A percentile compares a stretch with the other conserved stretches of the same genome.
phyloP scores from a whole-genome alignment of 2,329 filamentous ascomycete genomes.

The Stachybotrys echinatus region DNA sequence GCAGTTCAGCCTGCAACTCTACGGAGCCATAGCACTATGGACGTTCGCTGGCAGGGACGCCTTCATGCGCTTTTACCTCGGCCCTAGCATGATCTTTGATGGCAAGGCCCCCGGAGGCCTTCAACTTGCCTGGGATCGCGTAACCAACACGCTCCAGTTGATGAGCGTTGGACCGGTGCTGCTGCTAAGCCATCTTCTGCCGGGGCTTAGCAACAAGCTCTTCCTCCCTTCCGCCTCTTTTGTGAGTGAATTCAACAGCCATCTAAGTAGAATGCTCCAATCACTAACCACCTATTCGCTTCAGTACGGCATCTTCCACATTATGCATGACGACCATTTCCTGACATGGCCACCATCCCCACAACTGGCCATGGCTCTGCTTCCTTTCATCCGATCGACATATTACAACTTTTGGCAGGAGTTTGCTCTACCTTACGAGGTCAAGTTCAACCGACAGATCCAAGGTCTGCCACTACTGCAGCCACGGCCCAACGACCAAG shows the following conservation, averaged over 20 bases:
- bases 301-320: constrained; percentile 43
- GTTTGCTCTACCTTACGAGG: constrained; percentile 41
- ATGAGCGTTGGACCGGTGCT: constrained; percentile 41
- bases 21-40: constrained; percentile 45
- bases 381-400: constrained; percentile 39
- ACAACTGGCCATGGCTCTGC: constrained; percentile 41
- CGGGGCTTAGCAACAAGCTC: constrained; percentile 34
- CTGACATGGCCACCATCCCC: constrained; percentile 50
- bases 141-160: constrained; percentile 29
- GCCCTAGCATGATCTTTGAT: constrained; percentile 21
- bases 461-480: constrained; percentile 30
- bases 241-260: constrained; percentile 13
- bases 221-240: constrained; percentile 35
- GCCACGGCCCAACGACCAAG: constrained; percentile 11
- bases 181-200: constrained; percentile 37
- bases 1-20: constrained; percentile 46
- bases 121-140: constrained; percentile 19
- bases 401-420: constrained; percentile 43
- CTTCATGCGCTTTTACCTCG: constrained; percentile 35
- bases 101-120: constrained; percentile 15
- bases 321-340: constrained; percentile 38
- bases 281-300: not conserved
- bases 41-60: constrained; percentile 46
- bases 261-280: not conserved
- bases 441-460: constrained; percentile 41